A percentile compares a stretch with the other conserved stretches of the same genome.
Conservation (phyloP, 2,329 filamentous ascomycete species). For the Diaporthe aspalathi region DNA sequence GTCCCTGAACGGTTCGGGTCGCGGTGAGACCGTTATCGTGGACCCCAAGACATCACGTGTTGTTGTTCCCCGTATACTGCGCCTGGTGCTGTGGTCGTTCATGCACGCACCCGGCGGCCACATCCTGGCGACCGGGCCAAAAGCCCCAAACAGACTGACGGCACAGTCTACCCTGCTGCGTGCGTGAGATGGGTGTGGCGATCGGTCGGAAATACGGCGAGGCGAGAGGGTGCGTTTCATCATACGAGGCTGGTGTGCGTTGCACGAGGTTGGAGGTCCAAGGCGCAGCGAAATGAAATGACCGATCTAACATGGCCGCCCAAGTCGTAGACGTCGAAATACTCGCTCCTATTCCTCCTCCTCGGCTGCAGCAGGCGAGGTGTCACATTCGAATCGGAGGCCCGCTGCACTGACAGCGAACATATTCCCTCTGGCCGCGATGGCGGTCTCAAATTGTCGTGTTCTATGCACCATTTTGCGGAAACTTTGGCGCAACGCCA, state of each 20-base stretch:
- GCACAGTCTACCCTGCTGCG: background rate
- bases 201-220: background rate
- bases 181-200: background rate
- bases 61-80: background rate
- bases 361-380: constrained; percentile 8
- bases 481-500: constrained; percentile 3
- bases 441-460: background rate
- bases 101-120: constrained; percentile 24
- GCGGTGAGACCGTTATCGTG: background rate
- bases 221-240: constrained; percentile 2
- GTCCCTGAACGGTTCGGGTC: background rate
- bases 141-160: background rate
- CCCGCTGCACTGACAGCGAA: constrained; percentile 13
- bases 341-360: background rate
- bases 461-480: background rate
- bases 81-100: background rate
- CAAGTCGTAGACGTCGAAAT: constrained; percentile 5
- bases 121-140: constrained; percentile 8
- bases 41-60: constrained; percentile 13
- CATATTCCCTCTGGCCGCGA: background rate
- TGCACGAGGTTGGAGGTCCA: background rate
- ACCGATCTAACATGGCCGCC: constrained; percentile 6
- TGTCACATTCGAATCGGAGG: constrained; percentile 16
- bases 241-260: background rate
- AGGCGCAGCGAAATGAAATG: background rate